Base-by-base conservation (phyloP, 2,329 filamentous ascomycete genomes). In the Penicillium oxalicum region DNA sequence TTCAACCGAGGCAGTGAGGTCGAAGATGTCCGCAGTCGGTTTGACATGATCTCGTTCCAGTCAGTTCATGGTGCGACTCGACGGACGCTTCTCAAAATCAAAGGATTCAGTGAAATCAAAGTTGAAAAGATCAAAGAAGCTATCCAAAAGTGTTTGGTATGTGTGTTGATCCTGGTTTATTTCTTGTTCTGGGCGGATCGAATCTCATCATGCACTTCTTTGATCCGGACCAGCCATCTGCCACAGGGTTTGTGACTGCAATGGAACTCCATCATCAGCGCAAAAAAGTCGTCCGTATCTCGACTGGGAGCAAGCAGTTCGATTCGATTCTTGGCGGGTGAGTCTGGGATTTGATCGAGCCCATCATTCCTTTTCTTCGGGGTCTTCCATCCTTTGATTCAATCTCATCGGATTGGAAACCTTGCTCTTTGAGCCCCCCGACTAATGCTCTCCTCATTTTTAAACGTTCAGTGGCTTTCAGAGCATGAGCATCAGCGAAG, bases 71-170 rank as follows among this genome's bases (percentile, higher is more conserved):
- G 75, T 12, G 78, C 80, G 12, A 83, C 80, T 37, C 76, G 79
- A 45, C 79, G 77, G 58, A 79, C 74, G 13, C 71, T 86, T 12
- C 67, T 81, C 45, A 85, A 81, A 63, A 85, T 86, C 65, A 85
- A 84, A 60, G 83, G 83, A 7, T 84, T 86, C 66, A 85, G 82
- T 49, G 83, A 86, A 62, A 74, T 81, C 60, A 86, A 86, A 64
- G 83, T 86, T 4, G 83, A 86, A 54, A 86, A 86, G 64, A 76
- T 86, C 62, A 86, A 84, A 61, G 83, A 86, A 56, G 83, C 83
- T 42, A 76, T 82, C 46, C 73, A 74, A 40, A 84, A 84, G 64
- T 81, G 78, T 50, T 69, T 78, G 64, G 79, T 81, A 65, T 12
- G 33, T 37, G 3, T 11, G 8, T 27, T 47, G 67, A 4, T 35